phyloP scores from a whole-genome alignment of 495 filamentous ascomycete species.

The Aspergillus funiculosus region DNA sequence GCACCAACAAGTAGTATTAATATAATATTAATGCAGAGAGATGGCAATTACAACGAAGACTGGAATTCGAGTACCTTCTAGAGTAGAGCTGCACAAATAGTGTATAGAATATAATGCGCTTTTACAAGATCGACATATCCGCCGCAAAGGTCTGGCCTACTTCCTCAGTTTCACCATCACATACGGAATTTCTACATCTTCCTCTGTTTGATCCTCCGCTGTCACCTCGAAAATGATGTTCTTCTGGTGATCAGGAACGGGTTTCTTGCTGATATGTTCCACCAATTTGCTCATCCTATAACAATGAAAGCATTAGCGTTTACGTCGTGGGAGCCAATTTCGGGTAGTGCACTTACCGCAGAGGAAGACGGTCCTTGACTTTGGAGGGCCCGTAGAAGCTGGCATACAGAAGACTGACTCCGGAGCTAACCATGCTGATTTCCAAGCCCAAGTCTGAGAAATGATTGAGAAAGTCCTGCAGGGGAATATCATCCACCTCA shows the following conservation, averaged over 20 bases:
- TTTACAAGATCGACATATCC: not conserved
- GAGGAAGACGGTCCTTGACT: constrained; percentile 69
- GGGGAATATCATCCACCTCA: constrained; percentile 78
- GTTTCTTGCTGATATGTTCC: constrained; percentile 84
- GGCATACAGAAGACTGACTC: constrained; percentile 93
- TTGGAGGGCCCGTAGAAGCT: constrained; percentile 88
- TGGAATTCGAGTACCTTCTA: too few relatives aligned
- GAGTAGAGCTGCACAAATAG: too few relatives aligned
- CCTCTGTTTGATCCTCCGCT: constrained; percentile 79
- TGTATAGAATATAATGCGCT: not conserved
- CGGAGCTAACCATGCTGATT: constrained; percentile 91
- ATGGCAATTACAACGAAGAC: too few relatives aligned
- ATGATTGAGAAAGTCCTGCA: constrained; percentile 73
- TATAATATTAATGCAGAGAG: too few relatives aligned
- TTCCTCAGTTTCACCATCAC: constrained; percentile 75
- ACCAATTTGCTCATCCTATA: constrained; percentile 78
- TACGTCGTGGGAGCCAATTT: not conserved
- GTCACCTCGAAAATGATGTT: constrained; percentile 97
- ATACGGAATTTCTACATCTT: constrained; percentile 97
- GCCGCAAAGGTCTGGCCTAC: constrained; percentile 12
- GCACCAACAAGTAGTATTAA: too few relatives aligned
- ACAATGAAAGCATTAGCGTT: constrained; percentile 9
- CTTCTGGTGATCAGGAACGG: constrained; percentile 83
- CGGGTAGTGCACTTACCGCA: constrained; percentile 51
- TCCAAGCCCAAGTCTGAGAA: constrained; percentile 75